These are phyloP conservation scores for Pyrenophora teres DNA, from an alignment of 2,329 filamentous ascomycete species.

Conservation along the genomic window DNA sequence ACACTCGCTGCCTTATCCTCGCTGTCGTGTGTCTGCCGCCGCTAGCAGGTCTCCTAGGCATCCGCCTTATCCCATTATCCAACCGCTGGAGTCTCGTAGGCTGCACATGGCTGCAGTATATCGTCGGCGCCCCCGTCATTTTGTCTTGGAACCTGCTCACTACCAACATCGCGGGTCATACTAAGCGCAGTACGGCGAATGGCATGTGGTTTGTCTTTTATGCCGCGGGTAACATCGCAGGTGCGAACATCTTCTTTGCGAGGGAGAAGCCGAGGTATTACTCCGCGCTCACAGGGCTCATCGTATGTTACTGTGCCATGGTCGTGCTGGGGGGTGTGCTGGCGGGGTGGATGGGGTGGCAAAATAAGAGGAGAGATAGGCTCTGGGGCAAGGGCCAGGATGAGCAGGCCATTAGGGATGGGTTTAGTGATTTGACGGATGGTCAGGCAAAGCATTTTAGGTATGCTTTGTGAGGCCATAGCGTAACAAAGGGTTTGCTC, in stretches of 20 bases:
- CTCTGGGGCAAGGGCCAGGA: constrained; percentile 35
- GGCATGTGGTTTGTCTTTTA: constrained; percentile 58
- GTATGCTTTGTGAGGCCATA: constrained; percentile 34
- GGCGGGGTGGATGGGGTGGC: constrained; percentile 38
- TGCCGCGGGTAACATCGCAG: constrained; percentile 56
- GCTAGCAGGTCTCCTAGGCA: constrained; percentile 57
- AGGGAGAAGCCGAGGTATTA: constrained; percentile 52
- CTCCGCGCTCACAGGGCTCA: constrained; percentile 51
- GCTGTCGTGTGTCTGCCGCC: constrained; percentile 52
- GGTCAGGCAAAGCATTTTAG: constrained; percentile 40
- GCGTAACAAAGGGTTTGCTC: too few species aligned
- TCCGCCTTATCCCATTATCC: constrained; percentile 53
- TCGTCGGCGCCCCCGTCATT: constrained; percentile 57
- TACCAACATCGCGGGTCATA: constrained; percentile 54
- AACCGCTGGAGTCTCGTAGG: constrained; percentile 56
- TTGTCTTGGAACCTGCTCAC: constrained; percentile 58
- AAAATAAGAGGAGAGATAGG: constrained; percentile 40
- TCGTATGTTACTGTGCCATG: constrained; percentile 52
- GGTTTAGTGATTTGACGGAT: constrained; percentile 46
- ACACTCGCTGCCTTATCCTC: constrained; percentile 39
- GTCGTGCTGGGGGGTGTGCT: constrained; percentile 41
- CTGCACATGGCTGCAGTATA: constrained; percentile 60
- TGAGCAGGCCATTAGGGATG: constrained; percentile 39
- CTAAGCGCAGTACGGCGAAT: constrained; percentile 56
- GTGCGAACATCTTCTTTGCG: constrained; percentile 55